phyloP scores from a whole-genome alignment of 441 rosid genomes.

The Arabidopsis hybrid region DNA sequence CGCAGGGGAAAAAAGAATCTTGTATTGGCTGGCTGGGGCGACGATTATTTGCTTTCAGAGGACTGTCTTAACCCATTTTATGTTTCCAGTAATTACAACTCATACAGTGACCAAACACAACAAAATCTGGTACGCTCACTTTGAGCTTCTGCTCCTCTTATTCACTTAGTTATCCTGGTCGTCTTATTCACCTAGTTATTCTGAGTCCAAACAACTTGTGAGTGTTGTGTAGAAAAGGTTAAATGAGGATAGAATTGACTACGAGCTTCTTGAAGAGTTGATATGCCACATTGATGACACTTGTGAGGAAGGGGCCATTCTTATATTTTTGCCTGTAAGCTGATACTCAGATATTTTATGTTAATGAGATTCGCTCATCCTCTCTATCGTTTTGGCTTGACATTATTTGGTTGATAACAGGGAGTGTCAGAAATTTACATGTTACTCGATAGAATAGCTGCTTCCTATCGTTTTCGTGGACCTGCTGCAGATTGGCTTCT shows the following conservation, averaged over 20 bases:
- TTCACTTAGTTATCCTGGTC: constrained; percentile 32
- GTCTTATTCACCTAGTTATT: constrained; percentile 31
- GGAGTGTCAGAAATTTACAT: constrained; percentile 80
- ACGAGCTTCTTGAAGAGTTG: constrained; percentile 94
- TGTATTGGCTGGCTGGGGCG: constrained; percentile 93
- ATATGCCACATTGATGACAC: constrained; percentile 87
- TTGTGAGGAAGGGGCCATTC: constrained; percentile 81
- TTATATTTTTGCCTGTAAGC: constrained; percentile 89
- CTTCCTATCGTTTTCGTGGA: constrained; percentile 88
- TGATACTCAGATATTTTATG: constrained; percentile 19
- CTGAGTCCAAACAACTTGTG: constrained; percentile 18
- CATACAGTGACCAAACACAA: constrained; percentile 73
- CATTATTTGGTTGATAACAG: constrained; percentile 52
- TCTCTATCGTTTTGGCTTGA: constrained; percentile 37
- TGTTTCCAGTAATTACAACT: constrained; percentile 61
- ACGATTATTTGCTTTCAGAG: constrained; percentile 78
- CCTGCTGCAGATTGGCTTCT: constrained; percentile 84
- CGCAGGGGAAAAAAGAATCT: constrained; percentile 94
- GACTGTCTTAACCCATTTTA: constrained; percentile 75
- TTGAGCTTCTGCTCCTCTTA: constrained; percentile 29
- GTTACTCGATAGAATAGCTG: constrained; percentile 75
- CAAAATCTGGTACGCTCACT: constrained; percentile 71
- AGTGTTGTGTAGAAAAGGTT: constrained; percentile 66
- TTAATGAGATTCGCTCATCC: constrained; percentile 14
- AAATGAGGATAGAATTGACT: constrained; percentile 89